Conservation (phyloP, 192 early-diverging fungal species). For the Backusella luteola region DNA sequence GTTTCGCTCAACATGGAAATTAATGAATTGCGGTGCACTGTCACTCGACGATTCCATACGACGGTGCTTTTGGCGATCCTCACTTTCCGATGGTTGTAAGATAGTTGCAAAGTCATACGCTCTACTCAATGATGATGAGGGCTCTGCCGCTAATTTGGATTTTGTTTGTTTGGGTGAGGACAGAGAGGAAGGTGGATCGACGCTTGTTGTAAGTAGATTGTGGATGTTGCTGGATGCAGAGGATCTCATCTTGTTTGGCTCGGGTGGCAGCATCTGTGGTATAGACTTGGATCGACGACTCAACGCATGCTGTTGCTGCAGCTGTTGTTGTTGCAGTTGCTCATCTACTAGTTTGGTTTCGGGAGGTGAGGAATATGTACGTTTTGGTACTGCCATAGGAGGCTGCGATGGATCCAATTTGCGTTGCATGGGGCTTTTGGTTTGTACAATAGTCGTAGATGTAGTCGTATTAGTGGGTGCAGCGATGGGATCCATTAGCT, state of each 20-base stretch:
- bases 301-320: background rate
- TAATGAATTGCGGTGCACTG: background rate
- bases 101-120: conserved; percentile 23
- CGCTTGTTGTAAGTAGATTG: conserved; percentile 16
- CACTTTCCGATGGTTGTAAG: conserved; percentile 10
- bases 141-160: background rate
- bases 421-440: background rate
- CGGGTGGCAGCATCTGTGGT: conserved; percentile 5
- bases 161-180: background rate
- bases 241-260: background rate
- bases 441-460: background rate
- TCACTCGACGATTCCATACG: background rate
- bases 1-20: background rate
- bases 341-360: background rate
- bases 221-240: conserved; percentile 18
- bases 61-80: background rate
- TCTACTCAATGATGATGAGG: background rate
- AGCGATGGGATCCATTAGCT: background rate
- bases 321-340: background rate
- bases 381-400: background rate
- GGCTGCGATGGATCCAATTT: background rate
- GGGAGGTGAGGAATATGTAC: background rate
- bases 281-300: conserved; percentile 16
- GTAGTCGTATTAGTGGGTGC: background rate
- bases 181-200: conserved; percentile 7